Base-by-base conservation (phyloP, 768 basidiomycete species). In the Collybia sordida region DNA sequence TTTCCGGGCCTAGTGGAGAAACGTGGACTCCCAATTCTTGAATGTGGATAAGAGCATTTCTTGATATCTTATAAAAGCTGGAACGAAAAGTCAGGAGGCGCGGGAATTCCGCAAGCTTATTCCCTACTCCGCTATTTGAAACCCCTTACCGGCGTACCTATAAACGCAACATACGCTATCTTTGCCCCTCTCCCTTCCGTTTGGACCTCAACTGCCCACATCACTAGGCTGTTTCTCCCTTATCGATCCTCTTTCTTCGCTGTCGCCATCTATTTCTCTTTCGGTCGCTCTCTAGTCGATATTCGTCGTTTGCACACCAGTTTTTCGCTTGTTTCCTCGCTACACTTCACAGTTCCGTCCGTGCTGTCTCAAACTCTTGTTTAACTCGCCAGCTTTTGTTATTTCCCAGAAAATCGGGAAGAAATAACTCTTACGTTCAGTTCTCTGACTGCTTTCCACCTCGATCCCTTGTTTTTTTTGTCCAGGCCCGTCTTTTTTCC, bases 121-220 rank as follows among this genome's bases (percentile, higher is more conserved):
- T 62, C 56, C 53, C 57, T 54, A 64, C 70, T 70, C 66, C 67
- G 68, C 68, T 65, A 65, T 70, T 72, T 70, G 66, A 68, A 65
- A 67, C 65, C 53, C 53, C 50, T 50, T 53, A 48, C 39, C 49
- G 43, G 36, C 31, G 5, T 46, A 23, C 36, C 45, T 47, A 31
- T 47, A 47, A 47, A 37, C 23, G 44, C 44, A 44, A 17, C 42
- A 17, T n/a, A 37, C 36, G 45, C 45, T 22, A 46, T 46, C 45
- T 44, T 34, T n/a, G 11, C 34, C 51, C 53, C 50, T n/a, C 40
- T 49, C 45, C 54, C 51, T 49, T 53, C 41, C 50, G 42, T 50
- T 40, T 45, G 45, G 49, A 52, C 42, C 47, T 37, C 43, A 36
- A 19, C 44, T 60, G 52, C 59, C 54, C 28, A 31, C 49, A 35